Evolutionary conservation across 257 asterid species (phyloP), one percentile per base, ranked within the genome.

Genomic region (Echites panduratus): DNA sequence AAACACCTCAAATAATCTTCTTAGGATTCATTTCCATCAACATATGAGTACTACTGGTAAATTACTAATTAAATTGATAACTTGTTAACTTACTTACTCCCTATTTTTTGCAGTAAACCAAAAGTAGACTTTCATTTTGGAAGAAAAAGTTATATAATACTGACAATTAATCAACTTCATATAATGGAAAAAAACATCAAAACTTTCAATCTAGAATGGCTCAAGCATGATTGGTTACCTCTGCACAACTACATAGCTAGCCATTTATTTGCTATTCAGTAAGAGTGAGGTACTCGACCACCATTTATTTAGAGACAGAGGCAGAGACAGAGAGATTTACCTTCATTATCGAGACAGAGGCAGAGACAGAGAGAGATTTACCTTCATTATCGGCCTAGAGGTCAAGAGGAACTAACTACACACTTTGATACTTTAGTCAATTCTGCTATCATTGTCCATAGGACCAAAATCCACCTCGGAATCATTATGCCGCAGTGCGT

Each of bases 401-500:
- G 66, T 26, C 16, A 14, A 0, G 7, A 14, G 32, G 4, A 12
- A 7, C 4, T 9, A 9, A 10, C 49, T 44, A 38, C 43, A 66
- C 50, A 43, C n/a, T 26, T 10, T 8, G 20, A 17, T 47, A 24
- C 10, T 49, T 73, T 71, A 54, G 11, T 48, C 66, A 67, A 49
- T 63, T 41, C 50, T 56, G 59, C 69, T 12, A 35, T 53, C 70
- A 26, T 54, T 22, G 16, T 61, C 53, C 56, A 72, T 38, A 53
- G 17, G 62, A 41, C 10, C 49, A 70, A 52, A 57, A 50, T 75
- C 77, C 71, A 49, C 27, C 11, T 49, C 59, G 0, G 73, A 64
- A 13, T 66, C 64, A 77, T 62, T 68, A 22, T 52, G 56, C 72
- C 8, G 70, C 57, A 85, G 78, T 9, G 87, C 79, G 65, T 82